These are phyloP conservation scores for Apocynum venetum DNA, from an alignment of 257 asterid genomes.

Conservation along the genomic window DNA sequence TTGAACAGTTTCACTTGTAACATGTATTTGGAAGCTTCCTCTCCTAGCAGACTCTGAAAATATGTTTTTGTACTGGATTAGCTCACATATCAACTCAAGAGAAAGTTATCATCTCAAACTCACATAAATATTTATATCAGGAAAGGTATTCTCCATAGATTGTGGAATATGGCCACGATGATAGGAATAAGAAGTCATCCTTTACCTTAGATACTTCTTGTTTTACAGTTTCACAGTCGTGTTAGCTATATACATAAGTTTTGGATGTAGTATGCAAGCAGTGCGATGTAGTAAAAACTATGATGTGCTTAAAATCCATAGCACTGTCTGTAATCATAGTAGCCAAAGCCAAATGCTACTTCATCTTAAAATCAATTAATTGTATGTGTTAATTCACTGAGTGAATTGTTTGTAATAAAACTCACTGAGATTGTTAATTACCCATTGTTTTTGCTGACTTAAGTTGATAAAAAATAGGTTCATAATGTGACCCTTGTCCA, in stretches of 20 bases:
- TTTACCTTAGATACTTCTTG: not conserved
- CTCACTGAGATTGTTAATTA: not conserved
- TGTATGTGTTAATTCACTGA: no score
- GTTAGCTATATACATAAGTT: not conserved
- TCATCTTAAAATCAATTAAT: no score
- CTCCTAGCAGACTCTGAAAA: not conserved
- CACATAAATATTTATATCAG: no score
- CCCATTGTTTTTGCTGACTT: not conserved
- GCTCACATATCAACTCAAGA: no score
- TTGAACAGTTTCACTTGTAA: not conserved
- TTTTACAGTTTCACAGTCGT: not conserved
- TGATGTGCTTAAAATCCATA: not conserved
- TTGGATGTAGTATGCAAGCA: not conserved
- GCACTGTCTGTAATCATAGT: not conserved
- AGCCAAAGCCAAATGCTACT: not conserved
- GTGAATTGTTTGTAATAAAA: not conserved
- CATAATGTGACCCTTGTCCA: not conserved
- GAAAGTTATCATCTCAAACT: slow-evolving; percentile 4
- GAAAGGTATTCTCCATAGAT: not conserved
- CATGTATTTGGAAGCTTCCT: no score
- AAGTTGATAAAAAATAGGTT: not conserved
- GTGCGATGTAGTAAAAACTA: not conserved
- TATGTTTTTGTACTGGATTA: not conserved
- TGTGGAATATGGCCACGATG: not conserved
- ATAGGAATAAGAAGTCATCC: not conserved